Evolutionary conservation across 2,329 filamentous ascomycete species (phyloP), one percentile per base, ranked within the genome.

Genomic region (Bipolaris cookei): DNA sequence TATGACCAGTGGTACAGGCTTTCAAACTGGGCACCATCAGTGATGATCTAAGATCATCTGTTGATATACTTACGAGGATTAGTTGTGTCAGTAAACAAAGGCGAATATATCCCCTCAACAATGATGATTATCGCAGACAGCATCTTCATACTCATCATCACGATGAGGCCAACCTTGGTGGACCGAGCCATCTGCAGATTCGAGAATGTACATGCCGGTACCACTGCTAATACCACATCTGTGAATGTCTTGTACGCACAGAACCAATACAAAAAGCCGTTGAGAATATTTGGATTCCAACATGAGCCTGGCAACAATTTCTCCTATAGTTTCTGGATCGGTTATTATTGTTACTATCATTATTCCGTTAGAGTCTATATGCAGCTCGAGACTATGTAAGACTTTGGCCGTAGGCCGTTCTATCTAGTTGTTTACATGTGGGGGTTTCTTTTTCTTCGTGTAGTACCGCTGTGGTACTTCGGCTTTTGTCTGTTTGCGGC

Each of bases 141-240:
- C 55, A 61, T 61, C 2, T 48, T 54, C 55, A 58, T 49, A 6
- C 51, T 38, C 58, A 58, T 61, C 35, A 58, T 38, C 4, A 46
- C 14, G 21, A 49, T 50, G 2, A 58, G 6, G 8, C 54, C 48
- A 4, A 61, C 35, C 38, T 61, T 61, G 0, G 58, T 61, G 8
- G 51, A 55, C 14, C 48, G 44, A 23, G 50, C 46, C 51, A 58
- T 58, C 43, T 58, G 54, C 13, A 58, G 41, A 18, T 45, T 50
- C 51, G 38, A 55, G 21, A 61, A 61, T 8, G 48, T 35, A 13
- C 37, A 42, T 16, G 52, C 48, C 16, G 58, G 51, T 3, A 56
- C 51, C 11, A 61, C 21, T 14, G 54, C 51, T 23, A 55, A 34
- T n/a, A 61, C 43, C 6, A 58, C 20, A 18, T 61, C 58, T 0